Base-by-base conservation (phyloP, 2,329 filamentous ascomycete species). In the Zymoseptoria passerinii region DNA sequence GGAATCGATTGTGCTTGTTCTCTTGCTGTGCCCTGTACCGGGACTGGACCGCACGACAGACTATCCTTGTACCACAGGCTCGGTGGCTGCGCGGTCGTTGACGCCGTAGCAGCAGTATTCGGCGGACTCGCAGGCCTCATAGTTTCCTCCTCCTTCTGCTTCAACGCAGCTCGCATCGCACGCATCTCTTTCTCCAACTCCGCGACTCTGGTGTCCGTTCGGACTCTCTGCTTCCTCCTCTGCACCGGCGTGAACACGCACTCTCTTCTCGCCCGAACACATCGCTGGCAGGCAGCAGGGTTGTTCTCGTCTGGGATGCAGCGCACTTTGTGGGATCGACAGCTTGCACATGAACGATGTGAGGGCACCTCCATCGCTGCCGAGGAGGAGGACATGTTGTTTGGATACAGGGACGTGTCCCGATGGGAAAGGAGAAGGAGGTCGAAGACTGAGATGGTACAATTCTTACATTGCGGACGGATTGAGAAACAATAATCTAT, bases 141-240 rank as follows among this genome's bases (percentile, higher is more conserved):
- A 16, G 51, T 51, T 8, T 49, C 58, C 35, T 65, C 59, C 7
- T 59, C 53, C 54, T 59, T 65, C 49, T 72, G 63, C 69, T 71
- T 70, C 40, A 77, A 65, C 54, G 68, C 68, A 19, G 72, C 71
- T 28, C 74, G 70, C 68, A 77, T 71, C 0, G 72, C 70, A 55
- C 73, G 68, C 61, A 78, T 75, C 61, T 77, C 75, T 61, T 72
- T 71, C 67, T 78, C 76, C 53, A 78, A 65, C 61, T 77, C 75
- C 44, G 75, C 73, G 3, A 78, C 75, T 27, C 76, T 63, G 44
- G 74, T 76, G 54, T 78, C 76, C 7, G 76, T 76, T 60, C 76
- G 72, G 65, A 77, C 77, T 53, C 76, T 72, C 58, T 75, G 72
- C 63, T 76, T 77, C 19, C 75, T 71, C 68, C 72, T 75, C 65